These are phyloP conservation scores for Candida tammaniensis DNA, from an alignment of 805 yeast species.

Conservation along the genomic window DNA sequence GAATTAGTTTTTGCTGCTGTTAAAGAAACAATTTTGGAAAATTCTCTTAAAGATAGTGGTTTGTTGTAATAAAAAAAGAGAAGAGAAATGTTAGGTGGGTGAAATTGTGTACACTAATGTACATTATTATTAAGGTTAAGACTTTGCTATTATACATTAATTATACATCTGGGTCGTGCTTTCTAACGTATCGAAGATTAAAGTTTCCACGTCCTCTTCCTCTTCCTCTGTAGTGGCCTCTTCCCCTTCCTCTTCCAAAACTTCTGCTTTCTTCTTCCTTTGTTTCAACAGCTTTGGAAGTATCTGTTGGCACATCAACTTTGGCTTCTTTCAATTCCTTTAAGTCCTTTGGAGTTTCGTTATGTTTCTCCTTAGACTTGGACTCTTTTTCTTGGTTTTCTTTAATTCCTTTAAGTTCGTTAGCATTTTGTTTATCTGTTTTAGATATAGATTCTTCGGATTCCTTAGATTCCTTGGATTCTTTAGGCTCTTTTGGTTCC, in stretches of 20 bases:
- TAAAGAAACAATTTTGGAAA: conserved; percentile 74
- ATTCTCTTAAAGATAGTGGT: conserved; percentile 73
- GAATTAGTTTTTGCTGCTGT: conserved; percentile 83
- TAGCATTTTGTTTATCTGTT: background rate
- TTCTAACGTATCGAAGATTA: conserved; percentile 26
- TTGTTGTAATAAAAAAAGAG: conserved; percentile 38
- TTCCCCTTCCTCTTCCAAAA: conserved; percentile 8
- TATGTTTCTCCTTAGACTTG: background rate
- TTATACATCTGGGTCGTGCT: conserved; percentile 11
- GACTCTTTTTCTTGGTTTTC: background rate
- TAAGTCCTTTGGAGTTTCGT: background rate
- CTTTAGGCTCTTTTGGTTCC: background rate
- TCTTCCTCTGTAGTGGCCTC: conserved; percentile 15
- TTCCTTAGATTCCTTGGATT: background rate
- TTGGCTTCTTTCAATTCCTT: background rate
- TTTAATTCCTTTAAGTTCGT: background rate
- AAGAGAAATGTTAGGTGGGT: no score
- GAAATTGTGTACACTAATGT: conserved; percentile 8
- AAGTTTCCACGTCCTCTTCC: conserved; percentile 20
- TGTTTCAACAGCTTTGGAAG: background rate
- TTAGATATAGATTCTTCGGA: no score
- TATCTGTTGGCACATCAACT: background rate
- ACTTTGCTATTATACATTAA: conserved; percentile 11
- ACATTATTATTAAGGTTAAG: background rate
- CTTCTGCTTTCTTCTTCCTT: background rate